A percentile compares a stretch with the other conserved stretches of the same genome.
Evolutionary conservation across 1,284 basidiomycete genomes (phyloP).

Genomic region (Clitocybe nebularis): DNA sequence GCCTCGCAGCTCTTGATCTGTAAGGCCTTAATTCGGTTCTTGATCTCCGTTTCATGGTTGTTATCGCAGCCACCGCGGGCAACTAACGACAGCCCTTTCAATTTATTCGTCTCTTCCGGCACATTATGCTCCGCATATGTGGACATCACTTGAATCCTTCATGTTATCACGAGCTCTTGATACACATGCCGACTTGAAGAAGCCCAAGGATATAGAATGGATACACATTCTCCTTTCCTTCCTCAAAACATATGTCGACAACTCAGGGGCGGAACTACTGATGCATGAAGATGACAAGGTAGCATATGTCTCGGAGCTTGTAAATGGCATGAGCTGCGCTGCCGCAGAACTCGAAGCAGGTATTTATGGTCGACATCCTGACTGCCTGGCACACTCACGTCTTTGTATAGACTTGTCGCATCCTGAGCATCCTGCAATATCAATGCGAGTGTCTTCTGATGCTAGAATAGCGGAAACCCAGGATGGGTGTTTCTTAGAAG

Average conservation of each 20-base stretch:
- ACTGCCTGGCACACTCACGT: constrained; percentile 1
- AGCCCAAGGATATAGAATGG: constrained; percentile 69
- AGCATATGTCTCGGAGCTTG: constrained; percentile 50
- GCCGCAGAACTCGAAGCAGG: constrained; percentile 55
- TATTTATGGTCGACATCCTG: constrained; percentile 22
- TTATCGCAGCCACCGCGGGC: constrained; percentile 57
- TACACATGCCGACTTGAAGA: constrained; percentile 51
- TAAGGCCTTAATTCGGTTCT: constrained; percentile 35
- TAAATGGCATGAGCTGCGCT: constrained; percentile 46
- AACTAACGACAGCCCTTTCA: constrained; percentile 56
- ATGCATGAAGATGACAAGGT: constrained; percentile 46
- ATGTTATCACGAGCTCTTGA: constrained; percentile 71
- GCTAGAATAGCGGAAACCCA: constrained; percentile 49
- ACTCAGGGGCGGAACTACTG: constrained; percentile 48
- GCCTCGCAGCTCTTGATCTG: constrained; percentile 84
- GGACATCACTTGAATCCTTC: constrained; percentile 73
- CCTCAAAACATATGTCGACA: constrained; percentile 61
- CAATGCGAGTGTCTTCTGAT: constrained; percentile 41
- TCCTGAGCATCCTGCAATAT: constrained; percentile 64
- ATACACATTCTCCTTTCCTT: constrained; percentile 66
- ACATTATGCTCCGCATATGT: constrained; percentile 76
- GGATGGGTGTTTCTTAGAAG: constrained; percentile 63
- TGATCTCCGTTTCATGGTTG: constrained; percentile 7
- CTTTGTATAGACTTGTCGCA: constrained; percentile 53
- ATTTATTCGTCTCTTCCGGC: constrained; percentile 76